A percentile compares a stretch with the other conserved stretches of the same genome.
Evolutionary conservation across 169 alveolate species (phyloP).

Genomic region (Eimeria tenella): DNA sequence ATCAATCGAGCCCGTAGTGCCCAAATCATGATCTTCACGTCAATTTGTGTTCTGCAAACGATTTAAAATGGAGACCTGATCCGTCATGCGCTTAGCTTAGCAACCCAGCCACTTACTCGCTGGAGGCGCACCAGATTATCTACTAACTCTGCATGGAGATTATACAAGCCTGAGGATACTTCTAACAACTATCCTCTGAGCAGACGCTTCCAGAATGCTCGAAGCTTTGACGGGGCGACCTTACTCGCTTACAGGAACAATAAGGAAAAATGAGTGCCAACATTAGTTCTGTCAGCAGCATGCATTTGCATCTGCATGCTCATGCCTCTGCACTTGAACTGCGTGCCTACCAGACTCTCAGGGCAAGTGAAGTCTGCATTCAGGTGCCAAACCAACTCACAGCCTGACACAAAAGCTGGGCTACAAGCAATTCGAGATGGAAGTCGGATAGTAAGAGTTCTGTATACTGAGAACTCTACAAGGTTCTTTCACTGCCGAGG

Average conservation of each 20-base stretch:
- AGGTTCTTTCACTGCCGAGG: no score
- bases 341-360: no score
- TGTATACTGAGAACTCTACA: no score
- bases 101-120: background rate
- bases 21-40: background rate
- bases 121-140: background rate
- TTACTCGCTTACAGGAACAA: background rate
- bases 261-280: background rate
- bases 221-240: background rate
- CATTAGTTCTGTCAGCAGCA: background rate
- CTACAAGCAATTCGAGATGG: no score
- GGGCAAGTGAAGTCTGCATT: background rate
- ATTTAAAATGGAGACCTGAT: background rate
- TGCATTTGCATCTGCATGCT: background rate
- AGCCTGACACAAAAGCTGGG: background rate
- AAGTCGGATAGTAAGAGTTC: no score
- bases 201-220: no score
- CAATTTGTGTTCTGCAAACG: background rate
- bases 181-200: no score
- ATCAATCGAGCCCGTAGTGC: no score
- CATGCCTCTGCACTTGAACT: background rate
- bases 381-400: conserved; percentile 6
- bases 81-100: background rate
- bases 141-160: no score
- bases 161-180: no score